Conservation (phyloP, 1,139 yeast species). For the Sugiyamaella neomexicana region DNA sequence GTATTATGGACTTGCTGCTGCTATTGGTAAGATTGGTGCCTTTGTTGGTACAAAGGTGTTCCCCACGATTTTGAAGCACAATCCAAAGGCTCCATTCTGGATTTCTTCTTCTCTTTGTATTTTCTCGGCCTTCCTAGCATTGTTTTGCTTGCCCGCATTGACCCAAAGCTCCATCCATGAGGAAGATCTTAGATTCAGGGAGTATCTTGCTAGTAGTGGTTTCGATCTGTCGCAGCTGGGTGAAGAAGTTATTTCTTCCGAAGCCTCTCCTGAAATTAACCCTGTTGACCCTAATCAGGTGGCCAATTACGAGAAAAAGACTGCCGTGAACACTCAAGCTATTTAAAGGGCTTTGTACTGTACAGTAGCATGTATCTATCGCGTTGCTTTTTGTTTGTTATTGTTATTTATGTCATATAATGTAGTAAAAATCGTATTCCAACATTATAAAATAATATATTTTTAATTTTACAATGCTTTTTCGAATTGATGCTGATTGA, state of each 20-base stretch:
- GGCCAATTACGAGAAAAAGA: constrained; percentile 5
- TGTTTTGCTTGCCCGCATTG: constrained; percentile 74
- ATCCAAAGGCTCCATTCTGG: constrained; percentile 75
- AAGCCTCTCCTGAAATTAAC: constrained; percentile 6
- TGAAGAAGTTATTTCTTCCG: constrained; percentile 21
- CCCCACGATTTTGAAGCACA: constrained; percentile 62
- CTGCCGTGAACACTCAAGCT: constrained; percentile 3
- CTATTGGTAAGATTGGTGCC: constrained; percentile 87
- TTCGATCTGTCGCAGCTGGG: constrained; percentile 39
- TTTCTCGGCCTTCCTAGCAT: constrained; percentile 65
- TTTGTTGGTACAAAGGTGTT: constrained; percentile 87
- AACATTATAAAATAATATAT: background rate
- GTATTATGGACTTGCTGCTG: constrained; percentile 89
- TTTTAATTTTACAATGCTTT: background rate
- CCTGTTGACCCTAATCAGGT: constrained; percentile 1
- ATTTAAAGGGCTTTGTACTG: background rate
- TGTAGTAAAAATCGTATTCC: background rate
- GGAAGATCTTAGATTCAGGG: constrained; percentile 72
- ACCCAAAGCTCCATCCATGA: constrained; percentile 78
- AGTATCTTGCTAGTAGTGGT: constrained; percentile 50
- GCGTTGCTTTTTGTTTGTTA: constrained; percentile 1
- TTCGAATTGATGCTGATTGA: background rate
- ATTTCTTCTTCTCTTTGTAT: constrained; percentile 76
- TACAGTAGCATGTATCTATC: background rate
- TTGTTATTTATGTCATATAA: constrained; percentile 1